phyloP scores from a whole-genome alignment of 768 basidiomycete species.

The Candolleomyces aberdarensis region DNA sequence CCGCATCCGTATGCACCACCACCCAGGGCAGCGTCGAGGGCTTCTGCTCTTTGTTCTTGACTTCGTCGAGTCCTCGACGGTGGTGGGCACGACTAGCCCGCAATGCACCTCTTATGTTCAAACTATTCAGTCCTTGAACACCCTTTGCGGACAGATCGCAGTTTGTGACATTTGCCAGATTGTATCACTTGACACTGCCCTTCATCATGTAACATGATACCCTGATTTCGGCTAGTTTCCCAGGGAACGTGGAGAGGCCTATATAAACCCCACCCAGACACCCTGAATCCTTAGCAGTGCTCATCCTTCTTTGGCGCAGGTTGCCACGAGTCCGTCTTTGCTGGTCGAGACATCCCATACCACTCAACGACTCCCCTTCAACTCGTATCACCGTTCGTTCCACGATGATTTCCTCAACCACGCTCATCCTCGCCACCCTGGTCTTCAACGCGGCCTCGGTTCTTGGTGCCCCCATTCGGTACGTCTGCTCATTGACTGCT shows the following conservation, averaged over 20 bases:
- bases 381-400: conserved; percentile 19
- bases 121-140: no score
- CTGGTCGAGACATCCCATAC: conserved; percentile 37
- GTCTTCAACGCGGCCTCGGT: conserved; percentile 34
- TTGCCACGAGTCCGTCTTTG: conserved; percentile 40
- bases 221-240: conserved; percentile 17
- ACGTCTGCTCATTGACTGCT: conserved; percentile 6
- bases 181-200: conserved; percentile 2
- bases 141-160: neutral
- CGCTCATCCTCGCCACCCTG: conserved; percentile 35
- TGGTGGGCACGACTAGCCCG: no score
- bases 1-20: no score
- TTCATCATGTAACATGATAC: neutral
- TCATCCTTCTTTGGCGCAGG: conserved; percentile 44
- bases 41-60: no score
- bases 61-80: no score
- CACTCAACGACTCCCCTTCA: conserved; percentile 23
- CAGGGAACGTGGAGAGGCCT: conserved; percentile 21
- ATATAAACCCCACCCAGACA: conserved; percentile 28
- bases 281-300: conserved; percentile 40
- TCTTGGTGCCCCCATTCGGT: conserved; percentile 39
- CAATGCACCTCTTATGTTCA: no score
- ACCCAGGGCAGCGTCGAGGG: no score
- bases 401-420: conserved; percentile 40
- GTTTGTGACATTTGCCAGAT: neutral